Conservation (phyloP, 805 yeast species). For the Yamadazyma laniorum region DNA sequence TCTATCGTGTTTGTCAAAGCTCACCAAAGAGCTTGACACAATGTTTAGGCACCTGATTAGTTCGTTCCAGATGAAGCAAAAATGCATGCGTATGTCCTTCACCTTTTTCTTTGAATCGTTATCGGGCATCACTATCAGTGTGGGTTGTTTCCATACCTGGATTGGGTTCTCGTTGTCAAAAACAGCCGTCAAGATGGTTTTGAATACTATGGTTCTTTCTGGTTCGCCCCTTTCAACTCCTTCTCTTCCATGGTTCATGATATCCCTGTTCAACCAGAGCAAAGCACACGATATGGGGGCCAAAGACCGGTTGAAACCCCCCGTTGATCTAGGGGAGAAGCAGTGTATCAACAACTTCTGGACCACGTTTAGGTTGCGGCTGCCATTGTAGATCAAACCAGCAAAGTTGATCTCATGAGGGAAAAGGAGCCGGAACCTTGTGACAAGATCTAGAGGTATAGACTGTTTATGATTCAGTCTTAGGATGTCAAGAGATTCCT, state of each 20-base stretch:
- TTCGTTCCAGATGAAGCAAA: constrained; percentile 36
- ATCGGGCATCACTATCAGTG: constrained; percentile 19
- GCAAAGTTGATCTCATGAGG: constrained; percentile 20
- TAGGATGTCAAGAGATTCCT: constrained; percentile 27
- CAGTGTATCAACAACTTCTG: constrained; percentile 5
- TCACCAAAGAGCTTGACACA: constrained; percentile 7
- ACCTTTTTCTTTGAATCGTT: constrained; percentile 17
- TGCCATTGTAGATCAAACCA: not conserved
- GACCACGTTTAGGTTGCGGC: not conserved
- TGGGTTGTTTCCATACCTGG: constrained; percentile 38
- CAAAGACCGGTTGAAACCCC: constrained; percentile 14
- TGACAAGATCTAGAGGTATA: constrained; percentile 10
- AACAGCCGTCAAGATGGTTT: constrained; percentile 17
- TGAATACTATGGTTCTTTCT: constrained; percentile 9
- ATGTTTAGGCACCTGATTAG: constrained; percentile 30
- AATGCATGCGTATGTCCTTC: constrained; percentile 25
- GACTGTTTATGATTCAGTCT: constrained; percentile 10
- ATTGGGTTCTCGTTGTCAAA: constrained; percentile 9
- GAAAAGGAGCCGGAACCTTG: constrained; percentile 20
- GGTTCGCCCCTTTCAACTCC: constrained; percentile 9
- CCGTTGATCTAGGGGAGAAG: not conserved
- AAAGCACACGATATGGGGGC: constrained; percentile 20
- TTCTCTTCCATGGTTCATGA: constrained; percentile 18
- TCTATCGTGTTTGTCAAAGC: not conserved
- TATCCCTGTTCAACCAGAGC: constrained; percentile 22